These are phyloP conservation scores for Vigna reflexopilosa DNA, from an alignment of 306 rosid genomes.

Conservation along the genomic window DNA sequence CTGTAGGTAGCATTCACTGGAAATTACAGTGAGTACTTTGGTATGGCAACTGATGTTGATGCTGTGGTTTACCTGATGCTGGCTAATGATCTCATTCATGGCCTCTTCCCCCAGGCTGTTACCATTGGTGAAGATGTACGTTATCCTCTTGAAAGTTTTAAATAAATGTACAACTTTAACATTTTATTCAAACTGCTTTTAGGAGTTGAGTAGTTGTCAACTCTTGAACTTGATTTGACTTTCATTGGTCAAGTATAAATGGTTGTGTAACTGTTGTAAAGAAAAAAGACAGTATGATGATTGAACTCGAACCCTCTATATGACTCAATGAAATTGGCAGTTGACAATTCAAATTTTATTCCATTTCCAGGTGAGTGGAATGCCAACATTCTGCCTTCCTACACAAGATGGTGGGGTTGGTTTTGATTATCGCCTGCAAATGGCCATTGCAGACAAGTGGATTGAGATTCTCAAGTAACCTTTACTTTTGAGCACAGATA, in stretches of 20 bases:
- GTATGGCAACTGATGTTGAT: slow-evolving; percentile 86
- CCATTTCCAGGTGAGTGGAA: slow-evolving; percentile 92
- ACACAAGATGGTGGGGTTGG: slow-evolving; percentile 92
- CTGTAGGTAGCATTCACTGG: slow-evolving; percentile 87
- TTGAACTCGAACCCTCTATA: slow-evolving; percentile 33
- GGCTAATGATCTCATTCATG: slow-evolving; percentile 95
- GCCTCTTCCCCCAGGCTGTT: slow-evolving; percentile 92
- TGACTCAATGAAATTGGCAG: slow-evolving; percentile 24
- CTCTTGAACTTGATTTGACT: slow-evolving; percentile 24
- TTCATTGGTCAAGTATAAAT: slow-evolving; percentile 25
- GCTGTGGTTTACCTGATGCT: slow-evolving; percentile 96
- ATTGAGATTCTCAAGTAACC: slow-evolving; percentile 90
- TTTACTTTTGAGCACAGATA: slow-evolving; percentile 28
- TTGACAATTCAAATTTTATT: slow-evolving; percentile 32
- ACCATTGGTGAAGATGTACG: slow-evolving; percentile 97
- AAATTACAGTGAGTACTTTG: slow-evolving; percentile 91
- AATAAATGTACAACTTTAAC: slow-evolving; percentile 29
- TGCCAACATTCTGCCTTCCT: slow-evolving; percentile 93
- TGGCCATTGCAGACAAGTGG: slow-evolving; percentile 99
- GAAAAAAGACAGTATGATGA: slow-evolving; percentile 12
- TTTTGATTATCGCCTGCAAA: slow-evolving; percentile 94
- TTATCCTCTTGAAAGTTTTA: slow-evolving; percentile 43
- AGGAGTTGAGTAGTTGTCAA: slow-evolving; percentile 19
- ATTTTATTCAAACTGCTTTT: slow-evolving; percentile 23
- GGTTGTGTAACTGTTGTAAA: slow-evolving; percentile 21